phyloP scores from a whole-genome alignment of 148 eudicot genomes.

The Persicaria tinctoria region DNA sequence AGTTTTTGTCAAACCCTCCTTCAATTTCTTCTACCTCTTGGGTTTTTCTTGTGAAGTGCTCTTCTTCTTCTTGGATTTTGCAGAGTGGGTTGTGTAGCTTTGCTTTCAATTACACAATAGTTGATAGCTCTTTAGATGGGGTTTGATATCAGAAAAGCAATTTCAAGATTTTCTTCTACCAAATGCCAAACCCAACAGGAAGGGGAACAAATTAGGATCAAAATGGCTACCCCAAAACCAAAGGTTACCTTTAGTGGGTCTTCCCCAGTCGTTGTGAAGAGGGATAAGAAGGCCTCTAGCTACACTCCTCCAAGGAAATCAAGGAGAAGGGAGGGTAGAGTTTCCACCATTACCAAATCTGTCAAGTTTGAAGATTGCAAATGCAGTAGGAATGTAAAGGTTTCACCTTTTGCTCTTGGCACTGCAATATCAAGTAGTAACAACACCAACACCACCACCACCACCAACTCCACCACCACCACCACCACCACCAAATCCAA shows the following conservation, averaged over 20 bases:
- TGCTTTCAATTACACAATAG: not conserved
- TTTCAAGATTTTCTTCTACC: constrained; percentile 14
- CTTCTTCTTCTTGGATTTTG: not conserved
- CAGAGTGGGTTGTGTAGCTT: not conserved
- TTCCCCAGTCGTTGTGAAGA: not conserved
- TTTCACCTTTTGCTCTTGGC: constrained; percentile 10
- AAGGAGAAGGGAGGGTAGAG: constrained; percentile 4
- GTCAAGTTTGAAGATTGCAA: constrained; percentile 15
- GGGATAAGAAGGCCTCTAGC: constrained; percentile 4
- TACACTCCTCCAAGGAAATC: constrained; percentile 1
- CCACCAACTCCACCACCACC: not conserved
- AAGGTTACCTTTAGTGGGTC: not conserved
- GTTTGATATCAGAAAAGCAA: constrained; percentile 12
- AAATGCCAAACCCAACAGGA: constrained; percentile 6
- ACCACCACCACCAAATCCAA: not conserved
- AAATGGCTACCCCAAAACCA: not conserved
- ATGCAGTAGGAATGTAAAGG: constrained; percentile 15
- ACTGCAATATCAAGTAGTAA: not conserved
- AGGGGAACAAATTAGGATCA: not conserved
- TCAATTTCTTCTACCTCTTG: not conserved
- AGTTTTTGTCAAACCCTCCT: not conserved
- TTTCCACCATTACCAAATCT: constrained; percentile 8
- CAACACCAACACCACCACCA: not conserved
- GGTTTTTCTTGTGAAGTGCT: not conserved
- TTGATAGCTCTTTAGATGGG: constrained; percentile 7